These are phyloP conservation scores for Umbelopsis vinacea DNA, from an alignment of 192 early-diverging fungal species.

Conservation along the genomic window DNA sequence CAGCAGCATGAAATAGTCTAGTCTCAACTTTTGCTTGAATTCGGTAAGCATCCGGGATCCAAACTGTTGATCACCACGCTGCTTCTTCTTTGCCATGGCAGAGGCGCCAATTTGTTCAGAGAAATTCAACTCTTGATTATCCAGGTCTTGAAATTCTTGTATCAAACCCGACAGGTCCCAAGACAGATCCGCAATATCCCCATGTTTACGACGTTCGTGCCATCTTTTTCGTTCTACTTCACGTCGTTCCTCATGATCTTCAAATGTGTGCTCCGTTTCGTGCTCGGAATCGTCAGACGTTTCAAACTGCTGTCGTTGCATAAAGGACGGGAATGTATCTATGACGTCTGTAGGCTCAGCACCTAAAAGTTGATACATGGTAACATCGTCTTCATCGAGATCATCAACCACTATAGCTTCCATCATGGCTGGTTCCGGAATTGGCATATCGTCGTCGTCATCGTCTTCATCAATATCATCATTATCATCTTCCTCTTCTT, in stretches of 20 bases:
- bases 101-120: constrained; percentile 23
- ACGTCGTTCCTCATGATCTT: constrained; percentile 13
- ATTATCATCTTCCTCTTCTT: background rate
- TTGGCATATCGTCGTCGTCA: constrained; percentile 3
- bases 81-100: constrained; percentile 13
- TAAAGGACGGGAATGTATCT: constrained; percentile 2
- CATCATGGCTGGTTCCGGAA: constrained; percentile 12
- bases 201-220: constrained; percentile 22
- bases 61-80: background rate
- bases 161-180: constrained; percentile 35
- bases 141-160: constrained; percentile 24
- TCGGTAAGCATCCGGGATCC: constrained; percentile 32
- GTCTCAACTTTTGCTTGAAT: constrained; percentile 60
- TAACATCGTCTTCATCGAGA: constrained; percentile 8
- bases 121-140: constrained; percentile 19
- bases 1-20: constrained; percentile 85
- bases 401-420: constrained; percentile 12
- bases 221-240: constrained; percentile 17
- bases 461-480: constrained; percentile 17
- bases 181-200: constrained; percentile 36
- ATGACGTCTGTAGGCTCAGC: constrained; percentile 1
- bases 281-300: background rate
- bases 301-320: constrained; percentile 10
- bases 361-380: constrained; percentile 17
- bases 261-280: constrained; percentile 12